These are phyloP conservation scores for Gastrolobium villosum DNA, from an alignment of 306 rosid species.

Conservation along the genomic window DNA sequence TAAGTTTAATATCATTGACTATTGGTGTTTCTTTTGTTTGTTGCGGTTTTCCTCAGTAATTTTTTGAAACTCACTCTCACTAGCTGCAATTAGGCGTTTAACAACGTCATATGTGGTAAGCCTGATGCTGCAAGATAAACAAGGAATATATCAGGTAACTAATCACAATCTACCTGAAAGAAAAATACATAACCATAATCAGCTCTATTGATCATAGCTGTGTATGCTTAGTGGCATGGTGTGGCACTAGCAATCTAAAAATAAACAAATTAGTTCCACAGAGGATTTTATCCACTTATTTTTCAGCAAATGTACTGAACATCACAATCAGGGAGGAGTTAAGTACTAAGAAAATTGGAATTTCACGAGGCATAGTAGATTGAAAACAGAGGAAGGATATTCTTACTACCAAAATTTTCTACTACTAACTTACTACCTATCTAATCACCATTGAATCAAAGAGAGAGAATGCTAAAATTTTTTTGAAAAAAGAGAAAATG, in stretches of 20 bases:
- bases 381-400: no score
- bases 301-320: background rate
- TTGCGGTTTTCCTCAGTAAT: slow-evolving; percentile 74
- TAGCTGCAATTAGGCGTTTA: slow-evolving; percentile 69
- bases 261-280: background rate
- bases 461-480: no score
- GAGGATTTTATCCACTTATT: slow-evolving; percentile 1
- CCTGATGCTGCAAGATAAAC: slow-evolving; percentile 78
- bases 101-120: slow-evolving; percentile 83
- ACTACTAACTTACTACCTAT: no score
- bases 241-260: background rate
- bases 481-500: no score
- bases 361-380: slow-evolving; percentile 10
- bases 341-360: slow-evolving; percentile 26
- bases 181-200: slow-evolving; percentile 8
- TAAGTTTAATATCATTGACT: slow-evolving; percentile 42
- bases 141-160: slow-evolving; percentile 37
- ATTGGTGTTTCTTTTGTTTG: slow-evolving; percentile 52
- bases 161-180: slow-evolving; percentile 15
- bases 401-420: no score
- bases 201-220: background rate
- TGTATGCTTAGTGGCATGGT: slow-evolving; percentile 3
- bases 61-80: slow-evolving; percentile 78
- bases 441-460: no score
- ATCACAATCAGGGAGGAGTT: background rate